Evolutionary conservation across 2,329 filamentous ascomycete species (phyloP), one percentile per base, ranked within the genome.

Genomic region (Parascedosporium putredinis): DNA sequence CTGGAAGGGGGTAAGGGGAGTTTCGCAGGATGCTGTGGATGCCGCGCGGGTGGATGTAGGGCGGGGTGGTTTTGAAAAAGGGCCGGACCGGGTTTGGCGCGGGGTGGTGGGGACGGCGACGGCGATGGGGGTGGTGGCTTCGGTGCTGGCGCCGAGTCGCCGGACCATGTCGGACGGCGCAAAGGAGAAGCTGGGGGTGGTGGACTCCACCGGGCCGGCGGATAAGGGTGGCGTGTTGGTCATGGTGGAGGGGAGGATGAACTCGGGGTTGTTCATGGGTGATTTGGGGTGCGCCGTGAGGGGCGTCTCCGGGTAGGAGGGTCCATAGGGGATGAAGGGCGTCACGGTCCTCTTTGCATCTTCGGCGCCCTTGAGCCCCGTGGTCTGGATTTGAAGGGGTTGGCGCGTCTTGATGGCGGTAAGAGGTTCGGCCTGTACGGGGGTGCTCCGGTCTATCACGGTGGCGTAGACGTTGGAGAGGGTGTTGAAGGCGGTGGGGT

Each of bases 1-100:
- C 65, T 74, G 3, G 67, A 62, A 1, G 76, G 74, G 18, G 78
- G 77, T 5, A 83, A 16, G 80, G 80, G 4, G 80, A 84, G 67
- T 84, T 84, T 49, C 79, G 75, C 20, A 84, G 71, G 57, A 84
- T 84, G 62, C 78, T 82, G 60, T 76, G 79, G 8, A 83, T 71
- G 38, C 70, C 67, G 50, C 72, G 72, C 29, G 79, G 75, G 54
- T 79, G 79, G 2, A 68, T 75, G 57, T 84, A 83, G 2, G 80
- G 65, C 22, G 66, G 66, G 29, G 55, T 47, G 18, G 53, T 51
- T 9, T 59, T 56, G 14, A 33, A 38, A 34, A 10, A 4, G 43
- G 49, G 20, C 20, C 20, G 23, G 31, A 23, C 34, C 24, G 29
- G 25, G 38, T 38, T 16, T 50, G 46, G 24, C 44, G 43, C n/a